These are phyloP conservation scores for Dryas octopetala DNA, from an alignment of 306 rosid species.

Conservation along the genomic window DNA sequence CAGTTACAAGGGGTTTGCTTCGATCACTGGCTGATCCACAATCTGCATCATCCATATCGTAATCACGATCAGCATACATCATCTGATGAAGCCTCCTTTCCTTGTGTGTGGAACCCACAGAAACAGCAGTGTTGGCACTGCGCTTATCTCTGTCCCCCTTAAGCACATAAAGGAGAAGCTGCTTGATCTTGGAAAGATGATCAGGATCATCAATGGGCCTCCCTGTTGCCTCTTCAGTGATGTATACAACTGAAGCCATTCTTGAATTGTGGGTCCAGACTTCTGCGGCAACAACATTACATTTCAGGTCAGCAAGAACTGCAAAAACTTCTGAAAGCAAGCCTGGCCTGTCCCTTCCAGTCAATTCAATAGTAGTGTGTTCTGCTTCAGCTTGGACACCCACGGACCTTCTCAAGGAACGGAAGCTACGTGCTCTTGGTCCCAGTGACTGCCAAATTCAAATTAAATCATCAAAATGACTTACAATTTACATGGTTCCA, in stretches of 20 bases:
- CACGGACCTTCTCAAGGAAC: slow-evolving; percentile 83
- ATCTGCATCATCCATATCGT: slow-evolving; percentile 48
- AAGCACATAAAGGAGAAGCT: slow-evolving; percentile 71
- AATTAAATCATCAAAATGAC: slow-evolving; percentile 19
- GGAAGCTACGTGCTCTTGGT: slow-evolving; percentile 69
- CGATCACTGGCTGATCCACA: slow-evolving; percentile 50
- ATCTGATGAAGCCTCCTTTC: slow-evolving; percentile 94
- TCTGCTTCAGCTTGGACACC: slow-evolving; percentile 79
- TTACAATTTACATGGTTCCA: slow-evolving; percentile 13
- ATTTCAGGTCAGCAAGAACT: slow-evolving; percentile 86
- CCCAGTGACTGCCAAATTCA: slow-evolving; percentile 68
- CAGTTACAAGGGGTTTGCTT: slow-evolving; percentile 61
- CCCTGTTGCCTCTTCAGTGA: slow-evolving; percentile 65
- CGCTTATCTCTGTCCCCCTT: slow-evolving; percentile 82
- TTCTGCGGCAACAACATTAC: slow-evolving; percentile 96
- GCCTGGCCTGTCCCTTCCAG: slow-evolving; percentile 93
- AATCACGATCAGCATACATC: slow-evolving; percentile 99
- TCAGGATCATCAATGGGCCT: slow-evolving; percentile 55
- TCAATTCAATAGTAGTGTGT: slow-evolving; percentile 82
- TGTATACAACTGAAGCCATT: slow-evolving; percentile 92
- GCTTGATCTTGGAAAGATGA: slow-evolving; percentile 67
- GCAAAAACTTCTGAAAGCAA: slow-evolving; percentile 96
- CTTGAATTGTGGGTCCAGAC: slow-evolving; percentile 98
- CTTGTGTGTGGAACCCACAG: slow-evolving; percentile 90
- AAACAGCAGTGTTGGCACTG: slow-evolving; percentile 87